Percentiles rank a stretch among this genome's conserved stretches.
phyloP scores from a whole-genome alignment of 495 filamentous ascomycete species.

The Neurospora sp. region DNA sequence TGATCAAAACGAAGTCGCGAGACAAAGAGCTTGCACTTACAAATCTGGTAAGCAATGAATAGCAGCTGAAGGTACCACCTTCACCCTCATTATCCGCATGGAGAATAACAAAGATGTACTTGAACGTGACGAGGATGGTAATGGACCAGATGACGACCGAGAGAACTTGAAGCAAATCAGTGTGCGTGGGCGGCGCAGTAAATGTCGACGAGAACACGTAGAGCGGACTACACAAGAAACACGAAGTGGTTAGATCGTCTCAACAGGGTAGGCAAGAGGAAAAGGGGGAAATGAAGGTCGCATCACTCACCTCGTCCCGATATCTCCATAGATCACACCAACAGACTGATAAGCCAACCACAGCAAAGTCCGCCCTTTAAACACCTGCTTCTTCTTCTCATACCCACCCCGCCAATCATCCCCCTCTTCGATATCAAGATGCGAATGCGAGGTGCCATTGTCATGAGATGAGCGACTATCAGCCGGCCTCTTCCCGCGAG shows the following conservation, averaged over 20 bases:
- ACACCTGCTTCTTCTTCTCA: constrained; percentile 33
- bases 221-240: constrained; percentile 33
- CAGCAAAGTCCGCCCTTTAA: constrained; percentile 31
- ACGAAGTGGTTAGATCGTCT: background rate
- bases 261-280: background rate
- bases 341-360: constrained; percentile 59
- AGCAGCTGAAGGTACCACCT: constrained; percentile 66
- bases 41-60: constrained; percentile 60
- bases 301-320: constrained; percentile 47
- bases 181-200: constrained; percentile 40
- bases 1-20: background rate
- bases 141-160: constrained; percentile 69
- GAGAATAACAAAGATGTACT: constrained; percentile 62
- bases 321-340: constrained; percentile 70
- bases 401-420: constrained; percentile 28
- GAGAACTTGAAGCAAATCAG: constrained; percentile 57
- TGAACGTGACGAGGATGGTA: constrained; percentile 63
- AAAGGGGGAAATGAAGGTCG: background rate
- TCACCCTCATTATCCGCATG: constrained; percentile 68
- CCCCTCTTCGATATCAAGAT: constrained; percentile 25
- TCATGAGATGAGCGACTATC: constrained; percentile 16
- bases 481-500: constrained; percentile 14
- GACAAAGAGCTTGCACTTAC: constrained; percentile 30
- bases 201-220: constrained; percentile 69
- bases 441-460: constrained; percentile 7